Evolutionary conservation across 768 basidiomycete species (phyloP), one percentile per base, ranked within the genome.

Genomic region (Cystobasidium ongulense): DNA sequence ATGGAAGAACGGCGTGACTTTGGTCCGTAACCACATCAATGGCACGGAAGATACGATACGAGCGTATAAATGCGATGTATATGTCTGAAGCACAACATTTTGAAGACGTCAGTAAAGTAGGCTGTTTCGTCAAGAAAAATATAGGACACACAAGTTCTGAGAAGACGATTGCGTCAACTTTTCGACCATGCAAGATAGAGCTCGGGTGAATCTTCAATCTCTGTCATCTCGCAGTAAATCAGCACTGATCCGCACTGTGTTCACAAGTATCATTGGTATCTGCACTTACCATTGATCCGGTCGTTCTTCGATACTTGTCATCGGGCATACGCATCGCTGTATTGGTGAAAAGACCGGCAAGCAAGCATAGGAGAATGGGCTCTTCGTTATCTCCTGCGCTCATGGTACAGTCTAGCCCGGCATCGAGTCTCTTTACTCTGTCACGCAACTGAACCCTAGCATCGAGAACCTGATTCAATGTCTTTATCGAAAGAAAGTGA

Each of bases 161-260:
- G 80, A 90, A 99, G 41, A 99, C 85, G 75, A 99, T 92, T 4
- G 89, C 91, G 0, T 88, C 88, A 0, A 88, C 86, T 80, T 90
- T 91, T 79, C 90, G 91, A 76, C 89, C 88, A 77, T 85, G 86
- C 77, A 98, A 79, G 1, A 86, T 85, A 35, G 94, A 97, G 35
- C 89, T 86, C 0, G 95, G 96, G 79, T 98, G 92, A 25, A 99
- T 90, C 80, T 94, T 95, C 72, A 98, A 85, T 27, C 85, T 81
- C 91, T 80, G 74, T 54, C 63, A 57, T 31, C 21, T 52, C 50
- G 1, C 11, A 35, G 2, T 21, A 31, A n/a, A n/a, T n/a, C n/a
- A n/a, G n/a, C n/a, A n/a, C n/a, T n/a, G n/a, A n/a, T 33, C 46
- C 33, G 70, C 70, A 52, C 10, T 23, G 82, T 86, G 43, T 52